Evolutionary conservation across 306 rosid species (phyloP), one percentile per base, ranked within the genome.

Genomic region (Cucurbita moschata): DNA sequence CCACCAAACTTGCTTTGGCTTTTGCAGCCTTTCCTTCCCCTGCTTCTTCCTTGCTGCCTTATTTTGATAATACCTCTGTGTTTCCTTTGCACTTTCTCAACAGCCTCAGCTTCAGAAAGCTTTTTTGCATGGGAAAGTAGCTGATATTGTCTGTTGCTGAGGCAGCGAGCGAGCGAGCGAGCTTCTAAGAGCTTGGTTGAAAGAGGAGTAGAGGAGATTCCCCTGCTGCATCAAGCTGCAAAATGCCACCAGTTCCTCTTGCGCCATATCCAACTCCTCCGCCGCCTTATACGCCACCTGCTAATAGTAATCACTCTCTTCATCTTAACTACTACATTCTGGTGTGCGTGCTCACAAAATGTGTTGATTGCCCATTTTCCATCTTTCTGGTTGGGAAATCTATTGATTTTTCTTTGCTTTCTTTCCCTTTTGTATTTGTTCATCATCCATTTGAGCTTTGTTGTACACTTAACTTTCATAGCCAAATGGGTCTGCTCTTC

Each of bases 171-270:
- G 26, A 23, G 26, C 26, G 26, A 26, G 26, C 2, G 35, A 30
- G 71, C 66, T 80, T 69, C 56, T 71, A 18, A 75, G 85, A 88
- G 64, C 75, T 85, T 49, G 71, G 72, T 85, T 80, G 77, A 79
- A 67, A 21, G 58, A 53, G 12, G 47, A 59, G 52, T 61, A 73
- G 77, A 7, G 58, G 72, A 78, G 65, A 72, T 51, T 76, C 61
- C 2, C n/a, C 59, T 83, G 64, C 59, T 83, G 64, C 57, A 86
- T 84, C 23, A 53, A 37, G 57, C 57, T 65, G 61, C 59, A 64
- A 64, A 91, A 95, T 95, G 99, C 99, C 99, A 86, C 99, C 99
- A 85, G 97, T 95, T 87, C 99, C 97, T 79, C 99, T 95, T 88
- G 99, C 97, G 0, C 99, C 99, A 21, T 94, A 91, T 74, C 99